phyloP scores from a whole-genome alignment of 345 rosid genomes.

The Excoecaria agallocha region DNA sequence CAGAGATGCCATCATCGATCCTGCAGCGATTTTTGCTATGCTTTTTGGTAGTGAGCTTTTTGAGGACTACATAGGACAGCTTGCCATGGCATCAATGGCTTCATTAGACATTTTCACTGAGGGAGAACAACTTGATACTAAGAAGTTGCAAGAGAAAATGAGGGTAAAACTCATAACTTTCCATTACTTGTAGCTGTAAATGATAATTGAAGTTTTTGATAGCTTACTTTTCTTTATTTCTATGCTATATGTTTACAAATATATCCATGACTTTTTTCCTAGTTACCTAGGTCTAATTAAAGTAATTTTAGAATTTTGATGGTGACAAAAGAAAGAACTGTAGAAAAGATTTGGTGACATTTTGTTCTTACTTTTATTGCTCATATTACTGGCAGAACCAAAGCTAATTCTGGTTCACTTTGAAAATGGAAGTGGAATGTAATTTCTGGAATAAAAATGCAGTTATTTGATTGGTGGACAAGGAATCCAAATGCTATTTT shows the following conservation, averaged over 20 bases:
- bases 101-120: constrained; percentile 83
- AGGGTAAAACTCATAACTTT: constrained; percentile 40
- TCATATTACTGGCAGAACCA: neutral
- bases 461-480: neutral
- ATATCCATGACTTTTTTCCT: neutral
- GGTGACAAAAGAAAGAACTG: neutral
- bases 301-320: neutral
- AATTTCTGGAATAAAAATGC: neutral
- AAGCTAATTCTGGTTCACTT: neutral
- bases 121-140: constrained; percentile 80
- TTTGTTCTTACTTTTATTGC: neutral
- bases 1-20: constrained; percentile 90
- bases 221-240: neutral
- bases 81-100: constrained; percentile 99
- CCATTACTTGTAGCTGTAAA: neutral
- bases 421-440: neutral
- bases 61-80: constrained; percentile 91
- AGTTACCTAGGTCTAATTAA: neutral
- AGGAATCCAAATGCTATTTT: neutral
- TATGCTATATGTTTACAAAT: neutral
- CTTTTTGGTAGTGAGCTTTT: constrained; percentile 99
- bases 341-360: neutral
- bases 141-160: constrained; percentile 90
- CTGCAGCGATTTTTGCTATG: constrained; percentile 96
- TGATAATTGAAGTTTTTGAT: neutral